These are phyloP conservation scores for Dovyalis caffra DNA, from an alignment of 345 rosid genomes.

Conservation along the genomic window DNA sequence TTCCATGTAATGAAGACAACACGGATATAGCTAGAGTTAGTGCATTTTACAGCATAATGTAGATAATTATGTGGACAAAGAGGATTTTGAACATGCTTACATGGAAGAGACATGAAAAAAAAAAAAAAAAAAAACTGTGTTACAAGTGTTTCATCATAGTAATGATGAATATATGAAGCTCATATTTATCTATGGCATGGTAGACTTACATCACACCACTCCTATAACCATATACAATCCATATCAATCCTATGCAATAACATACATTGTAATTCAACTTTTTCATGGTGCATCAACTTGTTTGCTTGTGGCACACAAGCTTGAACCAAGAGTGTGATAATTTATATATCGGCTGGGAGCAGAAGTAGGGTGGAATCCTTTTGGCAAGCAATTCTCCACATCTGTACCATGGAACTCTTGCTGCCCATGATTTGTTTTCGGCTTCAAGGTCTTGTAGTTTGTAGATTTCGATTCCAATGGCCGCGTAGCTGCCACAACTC, in stretches of 20 bases:
- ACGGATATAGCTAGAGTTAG: too few species aligned
- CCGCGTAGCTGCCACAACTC: constrained; percentile 28
- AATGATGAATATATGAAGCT: not conserved
- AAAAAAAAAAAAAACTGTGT: not conserved
- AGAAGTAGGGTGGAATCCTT: constrained; percentile 48
- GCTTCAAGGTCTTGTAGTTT: constrained; percentile 19
- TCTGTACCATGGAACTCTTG: not conserved
- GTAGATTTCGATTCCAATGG: constrained; percentile 20
- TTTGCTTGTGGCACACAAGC: constrained; percentile 28
- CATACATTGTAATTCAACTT: not conserved
- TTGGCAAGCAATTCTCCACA: constrained; percentile 52
- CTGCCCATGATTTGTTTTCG: constrained; percentile 2
- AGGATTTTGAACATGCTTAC: not conserved
- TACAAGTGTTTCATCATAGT: not conserved
- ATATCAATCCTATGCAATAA: not conserved
- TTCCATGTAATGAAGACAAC: too few species aligned
- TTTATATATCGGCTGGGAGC: constrained; percentile 64
- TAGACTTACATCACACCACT: constrained; percentile 4
- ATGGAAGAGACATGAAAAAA: not conserved
- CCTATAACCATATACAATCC: not conserved
- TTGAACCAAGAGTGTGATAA: constrained; percentile 36
- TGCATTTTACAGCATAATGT: not conserved
- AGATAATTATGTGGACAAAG: not conserved
- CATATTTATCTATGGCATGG: not conserved
- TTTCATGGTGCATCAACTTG: constrained; percentile 22